Evolutionary conservation across 2,329 filamentous ascomycete genomes (phyloP).

Genomic region (Zymoseptoria tritici): DNA sequence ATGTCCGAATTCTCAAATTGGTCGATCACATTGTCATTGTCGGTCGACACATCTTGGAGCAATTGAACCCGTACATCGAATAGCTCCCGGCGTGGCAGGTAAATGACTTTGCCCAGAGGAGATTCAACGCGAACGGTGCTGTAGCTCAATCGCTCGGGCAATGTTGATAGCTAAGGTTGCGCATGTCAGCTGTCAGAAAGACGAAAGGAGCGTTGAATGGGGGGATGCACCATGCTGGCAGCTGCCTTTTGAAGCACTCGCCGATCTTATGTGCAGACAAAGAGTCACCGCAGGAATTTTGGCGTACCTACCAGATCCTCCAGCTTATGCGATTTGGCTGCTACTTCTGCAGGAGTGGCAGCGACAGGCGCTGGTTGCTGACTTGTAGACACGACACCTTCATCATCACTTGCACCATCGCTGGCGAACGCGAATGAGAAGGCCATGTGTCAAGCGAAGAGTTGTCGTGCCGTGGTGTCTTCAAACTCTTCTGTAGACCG

Average conservation of each 20-base stretch:
- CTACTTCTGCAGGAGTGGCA: conserved; percentile 1
- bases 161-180: conserved; percentile 41
- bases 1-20: conserved; percentile 64
- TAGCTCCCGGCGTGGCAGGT: conserved; percentile 65
- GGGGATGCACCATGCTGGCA: neutral
- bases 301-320: conserved; percentile 41
- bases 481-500: neutral
- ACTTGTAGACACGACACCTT: conserved; percentile 7
- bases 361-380: neutral
- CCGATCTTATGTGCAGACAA: neutral
- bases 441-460: conserved; percentile 18
- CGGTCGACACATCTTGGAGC: conserved; percentile 57
- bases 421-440: conserved; percentile 55
- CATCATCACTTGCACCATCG: conserved; percentile 47
- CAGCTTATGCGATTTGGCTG: conserved; percentile 33
- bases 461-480: neutral
- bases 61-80: conserved; percentile 77
- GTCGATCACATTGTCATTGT: conserved; percentile 46
- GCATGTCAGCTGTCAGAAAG: conserved; percentile 1
- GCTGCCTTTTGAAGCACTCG: neutral
- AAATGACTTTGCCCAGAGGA: conserved; percentile 47
- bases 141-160: conserved; percentile 71
- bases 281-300: neutral
- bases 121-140: conserved; percentile 53
- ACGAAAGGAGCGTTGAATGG: neutral